Base-by-base conservation (phyloP, 2,329 filamentous ascomycete genomes). In the Sporothrix brunneoviolacea region DNA sequence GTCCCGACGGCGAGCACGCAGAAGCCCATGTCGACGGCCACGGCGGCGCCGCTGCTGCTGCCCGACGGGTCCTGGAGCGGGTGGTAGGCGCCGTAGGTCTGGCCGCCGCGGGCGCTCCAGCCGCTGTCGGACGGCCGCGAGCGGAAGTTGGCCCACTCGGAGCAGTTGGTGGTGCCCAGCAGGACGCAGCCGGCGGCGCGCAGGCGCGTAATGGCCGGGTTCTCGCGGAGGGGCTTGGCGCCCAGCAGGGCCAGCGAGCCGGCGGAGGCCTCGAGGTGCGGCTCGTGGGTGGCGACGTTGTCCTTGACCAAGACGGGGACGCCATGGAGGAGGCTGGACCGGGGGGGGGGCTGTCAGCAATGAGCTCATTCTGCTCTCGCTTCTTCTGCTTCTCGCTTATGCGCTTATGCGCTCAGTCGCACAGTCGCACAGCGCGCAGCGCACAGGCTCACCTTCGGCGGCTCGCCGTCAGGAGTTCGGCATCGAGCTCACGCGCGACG, bases 281-380 rank as follows among this genome's bases (percentile, higher is more conserved):
- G 62, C 59, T 85, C 81, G 2, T 65, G 61, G 0, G 82, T 85
- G 13, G 76, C 81, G 43, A 86, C 83, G 60, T 82, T 84, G 64
- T 83, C 77, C 62, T 86, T 86, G 50, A 57, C 9, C 7, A 57
- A 33, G 33, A 56, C 10, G 2, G 57, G 55, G 0, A 55, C 50
- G 19, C 56, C 56, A 13, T 54, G 52, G 12, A 58, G 35, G 4
- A 33, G 50, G 0, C 52, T 42, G 30, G 24, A 28, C 6, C 5
- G 10, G 24, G 24, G 21, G 35, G 36, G 5, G 32, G 16, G 13
- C 4, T 15, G 8, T 8, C 21, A 5, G 18, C 9, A 28, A 4
- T 24, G 28, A 16, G 3, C 13, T 22, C 13, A 12, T 8, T 32
- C 10, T 28, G n/a, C n/a, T n/a, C n/a, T n/a, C n/a, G n/a, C n/a